phyloP scores from a whole-genome alignment of 352 stramenopile genomes.

The Phytophthora idaei region DNA sequence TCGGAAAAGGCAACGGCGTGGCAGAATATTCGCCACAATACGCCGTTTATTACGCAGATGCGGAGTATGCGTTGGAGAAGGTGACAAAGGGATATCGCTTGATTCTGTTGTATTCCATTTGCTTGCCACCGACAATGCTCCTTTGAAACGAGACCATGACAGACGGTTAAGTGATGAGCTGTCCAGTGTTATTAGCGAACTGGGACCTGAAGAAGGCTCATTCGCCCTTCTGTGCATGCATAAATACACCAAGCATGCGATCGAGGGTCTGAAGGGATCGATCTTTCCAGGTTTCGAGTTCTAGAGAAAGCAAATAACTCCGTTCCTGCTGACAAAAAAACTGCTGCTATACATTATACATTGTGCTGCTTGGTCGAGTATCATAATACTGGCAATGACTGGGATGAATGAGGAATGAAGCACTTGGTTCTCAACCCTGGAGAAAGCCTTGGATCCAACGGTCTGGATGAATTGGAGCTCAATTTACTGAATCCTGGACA shows the following conservation, averaged over 20 bases:
- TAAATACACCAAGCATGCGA: conserved; percentile 1
- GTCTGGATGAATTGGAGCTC: background rate
- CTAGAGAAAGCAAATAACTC: background rate
- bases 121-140: background rate
- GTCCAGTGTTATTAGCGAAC: background rate
- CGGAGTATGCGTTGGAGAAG: too few species aligned
- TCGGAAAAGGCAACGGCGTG: background rate
- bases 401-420: background rate
- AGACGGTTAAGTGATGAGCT: background rate
- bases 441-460: background rate
- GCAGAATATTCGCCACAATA: background rate
- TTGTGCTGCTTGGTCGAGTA: background rate
- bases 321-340: background rate
- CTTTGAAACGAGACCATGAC: background rate
- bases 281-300: background rate
- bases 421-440: background rate
- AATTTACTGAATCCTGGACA: background rate
- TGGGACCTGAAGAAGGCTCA: background rate
- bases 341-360: background rate
- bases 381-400: background rate
- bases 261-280: background rate
- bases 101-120: background rate
- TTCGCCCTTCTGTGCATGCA: background rate
- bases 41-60: background rate
- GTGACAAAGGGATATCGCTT: too few species aligned